Conservation (phyloP, 331 rosid genomes). For the Quercus lobata region DNA sequence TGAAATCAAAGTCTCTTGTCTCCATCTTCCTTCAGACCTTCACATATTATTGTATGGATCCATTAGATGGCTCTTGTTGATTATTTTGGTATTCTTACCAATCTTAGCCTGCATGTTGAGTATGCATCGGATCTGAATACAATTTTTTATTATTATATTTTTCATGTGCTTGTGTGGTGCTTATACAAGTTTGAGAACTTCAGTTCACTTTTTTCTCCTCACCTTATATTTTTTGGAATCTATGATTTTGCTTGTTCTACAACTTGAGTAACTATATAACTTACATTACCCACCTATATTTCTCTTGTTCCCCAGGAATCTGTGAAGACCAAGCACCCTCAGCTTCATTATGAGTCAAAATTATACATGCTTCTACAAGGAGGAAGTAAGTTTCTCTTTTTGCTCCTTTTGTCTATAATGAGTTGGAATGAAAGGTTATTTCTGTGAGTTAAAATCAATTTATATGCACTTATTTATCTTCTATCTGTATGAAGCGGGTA, state of each 20-base stretch:
- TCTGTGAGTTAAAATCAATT: neutral
- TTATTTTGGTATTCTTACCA: neutral
- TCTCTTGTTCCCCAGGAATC: conserved; percentile 61
- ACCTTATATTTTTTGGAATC: neutral
- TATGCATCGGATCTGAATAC: neutral
- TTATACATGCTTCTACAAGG: conserved; percentile 98
- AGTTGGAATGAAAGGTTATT: neutral
- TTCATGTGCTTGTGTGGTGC: neutral
- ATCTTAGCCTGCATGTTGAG: neutral
- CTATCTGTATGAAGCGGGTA: conserved; percentile 60
- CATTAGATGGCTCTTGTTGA: neutral
- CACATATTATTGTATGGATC: neutral
- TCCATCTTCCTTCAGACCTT: neutral
- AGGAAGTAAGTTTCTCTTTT: conserved; percentile 71
- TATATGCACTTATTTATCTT: conserved; percentile 11
- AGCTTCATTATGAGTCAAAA: conserved; percentile 97
- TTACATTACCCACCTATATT: neutral
- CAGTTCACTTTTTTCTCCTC: neutral
- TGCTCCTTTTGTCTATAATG: neutral
- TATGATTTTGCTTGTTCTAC: neutral
- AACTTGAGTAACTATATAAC: neutral
- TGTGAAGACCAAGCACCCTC: conserved; percentile 96
- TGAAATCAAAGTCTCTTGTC: neutral
- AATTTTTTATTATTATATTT: neutral
- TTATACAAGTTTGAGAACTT: neutral